Conservation (phyloP, 306 rosid species). For the Lathyrus aphaca region DNA sequence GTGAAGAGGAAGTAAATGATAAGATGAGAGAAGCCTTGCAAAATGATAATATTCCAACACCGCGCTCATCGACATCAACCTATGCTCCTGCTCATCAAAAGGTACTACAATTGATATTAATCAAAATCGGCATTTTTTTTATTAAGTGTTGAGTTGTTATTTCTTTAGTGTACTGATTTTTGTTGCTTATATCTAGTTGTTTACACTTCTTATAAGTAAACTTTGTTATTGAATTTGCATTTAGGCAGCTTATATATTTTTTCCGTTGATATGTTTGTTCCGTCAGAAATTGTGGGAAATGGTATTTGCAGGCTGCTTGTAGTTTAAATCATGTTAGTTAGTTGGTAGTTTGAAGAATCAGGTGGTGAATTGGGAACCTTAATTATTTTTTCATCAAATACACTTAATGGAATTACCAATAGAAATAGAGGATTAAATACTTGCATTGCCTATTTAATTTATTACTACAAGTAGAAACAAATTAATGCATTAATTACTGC, state of each 20-base stretch:
- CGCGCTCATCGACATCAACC: background rate
- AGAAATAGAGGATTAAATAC: no score
- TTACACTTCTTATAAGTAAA: no score
- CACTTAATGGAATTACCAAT: no score
- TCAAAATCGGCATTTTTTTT: no score
- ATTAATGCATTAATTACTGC: no score
- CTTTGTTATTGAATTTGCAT: conserved; percentile 19
- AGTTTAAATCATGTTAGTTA: conserved; percentile 28
- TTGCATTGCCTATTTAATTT: no score
- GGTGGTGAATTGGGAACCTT: conserved; percentile 21
- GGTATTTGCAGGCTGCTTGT: conserved; percentile 1
- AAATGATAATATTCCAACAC: background rate
- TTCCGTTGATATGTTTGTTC: conserved; percentile 15
- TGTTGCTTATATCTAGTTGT: no score
- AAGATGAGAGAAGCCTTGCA: background rate
- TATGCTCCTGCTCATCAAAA: background rate
- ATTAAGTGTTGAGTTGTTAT: no score
- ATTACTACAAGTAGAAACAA: no score
- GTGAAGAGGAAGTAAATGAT: background rate
- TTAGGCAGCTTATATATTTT: conserved; percentile 23
- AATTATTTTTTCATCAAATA: no score
- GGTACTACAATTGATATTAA: background rate
- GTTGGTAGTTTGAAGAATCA: conserved; percentile 24
- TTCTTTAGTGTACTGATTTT: no score
- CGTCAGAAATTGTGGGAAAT: background rate